Evolutionary conservation across 352 stramenopile species (phyloP), one percentile per base, ranked within the genome.

Genomic region (Phytophthora constricta): DNA sequence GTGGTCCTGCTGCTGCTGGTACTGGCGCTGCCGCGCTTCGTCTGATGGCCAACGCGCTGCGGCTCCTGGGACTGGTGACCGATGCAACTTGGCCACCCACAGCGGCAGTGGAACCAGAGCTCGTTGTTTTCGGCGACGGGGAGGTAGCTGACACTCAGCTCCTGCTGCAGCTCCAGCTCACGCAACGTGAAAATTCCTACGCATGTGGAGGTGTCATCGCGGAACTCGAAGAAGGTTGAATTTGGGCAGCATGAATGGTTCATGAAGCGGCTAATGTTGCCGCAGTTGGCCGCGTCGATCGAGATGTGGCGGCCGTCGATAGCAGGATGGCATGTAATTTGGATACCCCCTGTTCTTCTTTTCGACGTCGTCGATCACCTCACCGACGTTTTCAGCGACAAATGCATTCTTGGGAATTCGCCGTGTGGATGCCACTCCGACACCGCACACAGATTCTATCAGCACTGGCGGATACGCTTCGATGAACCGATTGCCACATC

Each of bases 201-300:
- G 16, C 37, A 14, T 19, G 37, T 45, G 5, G 10, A 7, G 16
- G 9, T 20, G 1, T 19, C 37, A 7, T 7, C 10, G 16, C 37
- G 37, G 16, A 20, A 4, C 37, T 45, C 37, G 17, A 20, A 3
- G 16, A 4, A 45, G 8, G 4, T 1, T 7, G 31, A 45, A 10
- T 47, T 58, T 39, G 33, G 33, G n/a, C 22, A 27, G 16, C 51
- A 58, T 4, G 51, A 58, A 48, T 58, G 51, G 51, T 58, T 58
- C 8, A 41, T 25, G 23, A 58, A 58, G 5, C 51, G 34, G 22
- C 31, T 27, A n/a, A 20, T 26, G 16, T 58, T 58, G 14, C 50
- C 50, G 14, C 31, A 23, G 5, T n/a, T 26, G 3, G 31, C 26
- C 10, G 33, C 28, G 22, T 58, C 33, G n/a, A 58, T 58, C 20